Evolutionary conservation across 2,329 filamentous ascomycete species (phyloP).

Genomic region (Arthrobotrys musiformis): DNA sequence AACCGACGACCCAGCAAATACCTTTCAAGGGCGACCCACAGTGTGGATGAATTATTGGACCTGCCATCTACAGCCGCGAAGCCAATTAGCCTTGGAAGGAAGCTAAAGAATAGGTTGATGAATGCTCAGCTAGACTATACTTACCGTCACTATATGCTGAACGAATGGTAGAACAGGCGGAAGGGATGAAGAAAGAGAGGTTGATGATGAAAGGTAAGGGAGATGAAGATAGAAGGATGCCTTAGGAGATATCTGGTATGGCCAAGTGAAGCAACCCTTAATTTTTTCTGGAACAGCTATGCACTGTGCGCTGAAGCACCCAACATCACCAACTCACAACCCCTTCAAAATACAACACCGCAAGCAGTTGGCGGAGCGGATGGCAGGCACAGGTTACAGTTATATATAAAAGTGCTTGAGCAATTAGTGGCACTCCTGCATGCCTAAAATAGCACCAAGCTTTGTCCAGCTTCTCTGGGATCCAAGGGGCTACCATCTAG

Average conservation of each 20-base stretch:
- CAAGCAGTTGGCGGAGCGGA: neutral
- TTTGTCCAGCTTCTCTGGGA: no score
- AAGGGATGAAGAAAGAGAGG: neutral
- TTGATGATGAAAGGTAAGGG: neutral
- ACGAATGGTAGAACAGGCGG: neutral
- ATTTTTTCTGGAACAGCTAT: neutral
- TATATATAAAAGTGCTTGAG: no score
- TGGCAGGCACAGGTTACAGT: neutral
- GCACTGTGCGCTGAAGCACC: neutral
- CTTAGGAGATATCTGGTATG: neutral
- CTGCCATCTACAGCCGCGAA: neutral
- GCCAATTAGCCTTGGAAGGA: neutral
- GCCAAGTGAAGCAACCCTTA: neutral
- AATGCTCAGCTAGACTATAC: neutral
- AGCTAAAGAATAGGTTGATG: neutral
- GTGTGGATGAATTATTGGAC: neutral
- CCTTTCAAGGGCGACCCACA: neutral
- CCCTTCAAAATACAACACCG: constrained; percentile 6
- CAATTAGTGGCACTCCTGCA: no score
- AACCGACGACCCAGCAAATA: neutral
- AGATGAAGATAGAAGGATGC: neutral
- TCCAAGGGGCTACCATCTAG: no score
- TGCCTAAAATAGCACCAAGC: neutral
- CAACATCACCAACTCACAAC: constrained; percentile 16
- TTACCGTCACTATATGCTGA: neutral